Evolutionary conservation across 306 rosid species (phyloP).

Genomic region (Bauhinia variegata): DNA sequence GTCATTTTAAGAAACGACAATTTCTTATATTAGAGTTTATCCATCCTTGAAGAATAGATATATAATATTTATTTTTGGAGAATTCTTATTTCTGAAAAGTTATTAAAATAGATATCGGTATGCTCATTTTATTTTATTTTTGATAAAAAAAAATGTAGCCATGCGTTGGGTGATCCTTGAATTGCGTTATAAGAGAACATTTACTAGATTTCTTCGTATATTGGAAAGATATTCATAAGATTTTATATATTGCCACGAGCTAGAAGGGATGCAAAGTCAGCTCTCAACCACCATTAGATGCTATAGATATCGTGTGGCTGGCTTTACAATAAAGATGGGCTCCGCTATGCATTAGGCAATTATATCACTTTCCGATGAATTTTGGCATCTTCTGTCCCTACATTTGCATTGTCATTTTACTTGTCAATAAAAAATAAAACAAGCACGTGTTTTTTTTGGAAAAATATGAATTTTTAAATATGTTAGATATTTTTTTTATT

Average conservation of each 20-base stretch:
- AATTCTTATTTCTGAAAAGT: neutral
- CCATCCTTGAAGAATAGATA: too few relatives aligned
- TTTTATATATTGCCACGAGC: neutral
- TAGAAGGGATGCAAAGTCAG: constrained; percentile 29
- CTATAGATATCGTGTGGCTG: constrained; percentile 9
- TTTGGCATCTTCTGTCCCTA: constrained; percentile 32
- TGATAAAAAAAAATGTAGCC: neutral
- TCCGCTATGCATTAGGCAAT: constrained; percentile 26
- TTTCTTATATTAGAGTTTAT: too few relatives aligned
- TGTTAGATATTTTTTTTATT: neutral
- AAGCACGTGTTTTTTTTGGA: too few relatives aligned
- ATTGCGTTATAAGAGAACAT: neutral
- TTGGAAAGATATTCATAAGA: constrained; percentile 8
- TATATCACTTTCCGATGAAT: constrained; percentile 1
- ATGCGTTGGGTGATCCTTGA: neutral
- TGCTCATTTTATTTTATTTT: too few relatives aligned
- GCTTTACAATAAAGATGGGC: constrained; percentile 20
- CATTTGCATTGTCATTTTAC: neutral
- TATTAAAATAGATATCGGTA: neutral
- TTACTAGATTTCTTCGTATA: constrained; percentile 10
- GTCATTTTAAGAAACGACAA: too few relatives aligned
- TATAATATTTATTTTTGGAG: neutral
- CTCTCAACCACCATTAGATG: constrained; percentile 8
- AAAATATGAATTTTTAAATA: neutral
- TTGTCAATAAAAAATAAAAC: too few relatives aligned